Evolutionary conservation across 306 rosid species (phyloP), one percentile per base, ranked within the genome.

Genomic region (Castanea crenata): DNA sequence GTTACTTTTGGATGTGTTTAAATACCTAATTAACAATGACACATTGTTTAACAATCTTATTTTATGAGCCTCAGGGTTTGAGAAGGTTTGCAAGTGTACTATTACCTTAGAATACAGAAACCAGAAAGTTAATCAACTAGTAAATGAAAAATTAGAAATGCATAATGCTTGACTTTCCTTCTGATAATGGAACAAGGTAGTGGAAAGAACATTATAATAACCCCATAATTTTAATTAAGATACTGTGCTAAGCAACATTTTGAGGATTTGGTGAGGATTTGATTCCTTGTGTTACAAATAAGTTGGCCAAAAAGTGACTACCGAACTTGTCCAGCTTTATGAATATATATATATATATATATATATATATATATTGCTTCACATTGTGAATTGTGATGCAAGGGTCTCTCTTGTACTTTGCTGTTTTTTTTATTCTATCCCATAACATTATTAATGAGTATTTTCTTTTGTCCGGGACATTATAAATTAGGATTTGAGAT

Each of bases 231-330:
- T 8, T 32, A 35, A 20, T 78, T 51, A 29, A 27, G 64, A 63
- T 19, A 52, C 9, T 46, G 34, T 49, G 32, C 41, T 35, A 73
- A 58, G 70, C 58, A 69, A 76, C 74, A 71, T 75, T 73, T 41
- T 35, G 76, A 73, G 27, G 87, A 83, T 83, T 31, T 54, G 78
- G 21, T 5, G 75, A 69, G 57, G 86, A 81, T 77, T 85, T 82
- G 84, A 80, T 80, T 80, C 82, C 80, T 71, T 16, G 63, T 64
- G 46, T 41, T 75, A 54, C 38, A 15, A 55, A 54, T 65, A 61
- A 49, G 52, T 72, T 76, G 46, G 41, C 75, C 63, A 71, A 77
- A 32, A 52, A 72, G 73, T 77, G 65, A 41, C 21, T 16, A 1
- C 35, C 72, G 76, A 72, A 52, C 80, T 69, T 84, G 76, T 41